Conservation (phyloP, 768 basidiomycete species). For the Termitomyces titanicus region DNA sequence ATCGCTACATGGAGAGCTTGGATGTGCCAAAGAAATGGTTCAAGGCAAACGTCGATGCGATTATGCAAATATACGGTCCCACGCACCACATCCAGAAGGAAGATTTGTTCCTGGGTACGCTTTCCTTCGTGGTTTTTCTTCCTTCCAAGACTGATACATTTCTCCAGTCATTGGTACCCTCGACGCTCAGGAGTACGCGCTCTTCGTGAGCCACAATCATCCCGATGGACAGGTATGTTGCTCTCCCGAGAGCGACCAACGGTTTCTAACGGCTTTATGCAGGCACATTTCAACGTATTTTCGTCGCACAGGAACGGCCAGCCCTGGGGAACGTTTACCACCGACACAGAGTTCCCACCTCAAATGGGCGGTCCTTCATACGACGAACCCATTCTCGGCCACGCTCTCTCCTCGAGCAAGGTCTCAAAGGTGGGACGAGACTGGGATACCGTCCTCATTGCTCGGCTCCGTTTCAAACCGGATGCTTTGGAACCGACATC, state of each 20-base stretch:
- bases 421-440: slow-evolving; percentile 40
- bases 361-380: slow-evolving; percentile 45
- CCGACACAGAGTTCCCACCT: slow-evolving; percentile 42
- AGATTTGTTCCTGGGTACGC: slow-evolving; percentile 53
- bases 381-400: slow-evolving; percentile 33
- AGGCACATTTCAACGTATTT: slow-evolving; percentile 73
- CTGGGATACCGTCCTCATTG: slow-evolving; percentile 61
- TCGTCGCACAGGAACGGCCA: slow-evolving; percentile 45
- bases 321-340: slow-evolving; percentile 74
- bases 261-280: neutral
- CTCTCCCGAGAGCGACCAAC: neutral
- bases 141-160: neutral
- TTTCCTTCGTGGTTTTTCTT: neutral
- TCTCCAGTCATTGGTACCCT: slow-evolving; percentile 62
- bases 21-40: slow-evolving; percentile 74
- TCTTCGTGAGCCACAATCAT: slow-evolving; percentile 74
- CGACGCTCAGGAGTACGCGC: slow-evolving; percentile 65
- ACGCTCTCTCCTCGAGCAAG: slow-evolving; percentile 43
- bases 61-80: slow-evolving; percentile 52
- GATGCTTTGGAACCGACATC: slow-evolving; percentile 57
- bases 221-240: slow-evolving; percentile 48
- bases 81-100: slow-evolving; percentile 50
- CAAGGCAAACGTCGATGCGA: slow-evolving; percentile 58
- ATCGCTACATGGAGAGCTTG: slow-evolving; percentile 61
- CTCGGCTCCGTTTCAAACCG: slow-evolving; percentile 62